These are phyloP conservation scores for Inonotus hispidus DNA, from an alignment of 1,284 basidiomycete genomes.

Conservation along the genomic window DNA sequence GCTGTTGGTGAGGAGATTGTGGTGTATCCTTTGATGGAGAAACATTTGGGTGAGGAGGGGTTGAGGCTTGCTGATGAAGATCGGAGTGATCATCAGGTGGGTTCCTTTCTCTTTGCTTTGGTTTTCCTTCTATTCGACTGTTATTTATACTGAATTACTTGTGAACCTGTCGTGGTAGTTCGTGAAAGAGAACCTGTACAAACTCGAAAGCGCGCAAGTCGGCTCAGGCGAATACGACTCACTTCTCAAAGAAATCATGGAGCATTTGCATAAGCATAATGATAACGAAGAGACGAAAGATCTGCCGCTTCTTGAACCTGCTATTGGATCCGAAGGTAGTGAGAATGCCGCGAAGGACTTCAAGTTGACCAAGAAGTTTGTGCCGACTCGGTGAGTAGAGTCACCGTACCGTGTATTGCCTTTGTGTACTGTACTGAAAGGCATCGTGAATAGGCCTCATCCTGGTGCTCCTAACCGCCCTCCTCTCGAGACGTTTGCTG, in stretches of 20 bases:
- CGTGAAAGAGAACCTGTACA: conserved; percentile 45
- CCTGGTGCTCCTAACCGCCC: conserved; percentile 49
- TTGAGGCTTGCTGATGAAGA: conserved; percentile 51
- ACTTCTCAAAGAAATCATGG: conserved; percentile 41
- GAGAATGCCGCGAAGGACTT: conserved; percentile 42
- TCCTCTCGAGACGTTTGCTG: conserved; percentile 56
- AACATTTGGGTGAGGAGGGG: conserved; percentile 50
- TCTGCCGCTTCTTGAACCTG: conserved; percentile 46
- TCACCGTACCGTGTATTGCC: no score
- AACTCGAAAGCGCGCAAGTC: conserved; percentile 39
- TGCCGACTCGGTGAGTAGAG: conserved; percentile 53
- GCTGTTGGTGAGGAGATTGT: conserved; percentile 63
- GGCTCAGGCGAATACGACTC: conserved; percentile 40
- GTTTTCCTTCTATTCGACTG: not conserved
- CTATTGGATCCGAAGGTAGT: conserved; percentile 38
- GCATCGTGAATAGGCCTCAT: conserved; percentile 45
- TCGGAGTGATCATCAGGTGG: conserved; percentile 54
- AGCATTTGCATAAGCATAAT: conserved; percentile 45
- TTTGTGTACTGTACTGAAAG: no score
- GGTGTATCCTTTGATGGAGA: conserved; percentile 63
- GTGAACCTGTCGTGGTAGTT: conserved; percentile 24
- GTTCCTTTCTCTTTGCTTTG: conserved; percentile 9
- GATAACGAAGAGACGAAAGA: conserved; percentile 53
- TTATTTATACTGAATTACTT: no score
- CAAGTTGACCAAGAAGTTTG: conserved; percentile 57